These are phyloP conservation scores for Myrica gale DNA, from an alignment of 306 rosid genomes.

Conservation along the genomic window DNA sequence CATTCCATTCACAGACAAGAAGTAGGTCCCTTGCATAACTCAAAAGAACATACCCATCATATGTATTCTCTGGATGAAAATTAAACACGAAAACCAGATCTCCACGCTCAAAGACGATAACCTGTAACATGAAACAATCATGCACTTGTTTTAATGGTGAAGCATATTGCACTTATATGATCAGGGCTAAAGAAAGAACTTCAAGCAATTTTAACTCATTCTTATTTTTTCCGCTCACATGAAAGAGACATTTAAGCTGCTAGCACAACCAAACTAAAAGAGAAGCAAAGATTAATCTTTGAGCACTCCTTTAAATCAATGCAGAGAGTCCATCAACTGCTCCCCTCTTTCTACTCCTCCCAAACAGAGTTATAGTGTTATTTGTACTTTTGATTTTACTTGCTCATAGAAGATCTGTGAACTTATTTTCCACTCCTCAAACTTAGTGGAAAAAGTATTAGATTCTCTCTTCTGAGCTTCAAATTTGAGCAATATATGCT, in stretches of 20 bases:
- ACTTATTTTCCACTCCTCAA: neutral
- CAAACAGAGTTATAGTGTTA: neutral
- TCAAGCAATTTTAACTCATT: neutral
- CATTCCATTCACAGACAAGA: neutral
- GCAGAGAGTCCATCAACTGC: neutral
- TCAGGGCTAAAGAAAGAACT: neutral
- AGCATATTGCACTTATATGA: conserved; percentile 1
- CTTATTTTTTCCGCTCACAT: neutral
- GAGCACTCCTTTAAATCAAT: neutral
- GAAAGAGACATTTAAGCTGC: neutral
- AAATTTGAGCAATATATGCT: no score
- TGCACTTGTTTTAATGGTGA: conserved; percentile 20
- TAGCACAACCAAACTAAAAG: neutral
- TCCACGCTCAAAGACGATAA: conserved; percentile 90
- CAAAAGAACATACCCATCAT: conserved; percentile 63
- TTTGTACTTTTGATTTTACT: neutral
- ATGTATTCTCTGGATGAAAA: conserved; percentile 79
- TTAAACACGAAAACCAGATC: conserved; percentile 90
- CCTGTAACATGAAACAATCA: conserved; percentile 45
- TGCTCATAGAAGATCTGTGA: neutral
- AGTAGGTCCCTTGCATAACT: conserved; percentile 6
- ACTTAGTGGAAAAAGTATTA: no score
- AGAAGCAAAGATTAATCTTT: neutral
- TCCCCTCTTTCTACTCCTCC: neutral
- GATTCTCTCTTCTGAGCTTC: neutral